Base-by-base conservation (phyloP, 148 eudicot genomes). In the Linanthus parryae region DNA sequence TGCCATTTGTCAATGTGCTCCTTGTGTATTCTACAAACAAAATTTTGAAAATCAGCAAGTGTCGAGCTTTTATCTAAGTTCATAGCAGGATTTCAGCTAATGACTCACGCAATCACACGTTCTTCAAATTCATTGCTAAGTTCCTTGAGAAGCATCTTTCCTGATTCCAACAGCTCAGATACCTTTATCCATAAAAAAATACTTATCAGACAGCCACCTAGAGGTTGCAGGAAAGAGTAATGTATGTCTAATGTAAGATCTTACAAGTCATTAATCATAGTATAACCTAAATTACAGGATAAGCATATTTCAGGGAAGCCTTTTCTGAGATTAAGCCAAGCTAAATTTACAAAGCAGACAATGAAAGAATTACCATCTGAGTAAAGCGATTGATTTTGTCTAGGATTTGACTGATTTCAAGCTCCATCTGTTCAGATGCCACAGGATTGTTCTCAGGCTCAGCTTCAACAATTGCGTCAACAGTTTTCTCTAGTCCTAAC, bases 1-100 rank as follows among this genome's bases (percentile, higher is more conserved):
- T 82, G 79, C 97, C 91, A 89, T 64, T 89, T 85, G 53, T 80
- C 88, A 41, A 85, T 75, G 70, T 85, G 97, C 62, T 85, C 91
- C 85, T 76, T 82, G 72, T 89, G 95, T 29, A 80, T 74, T 74
- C 95, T 89, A 79, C 59, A 50, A 41, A 54, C 48, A 58, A 10
- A 47, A 44, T 43, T 27, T 22, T 58, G 20, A 34, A 50, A 53
- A 54, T 2, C 12, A 3, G 19, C 18, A 22, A 48, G 22, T 13
- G 2, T 35, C 8, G 34, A 22, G 35, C 21, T 2, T 7, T 21
- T 24, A 51, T 18, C n/a, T 26, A 21, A 40, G 46, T 48, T 17
- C 16, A 33, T 16, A 14, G 17, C n/a, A n/a, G n/a, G n/a, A n/a
- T n/a, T n/a, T n/a, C n/a, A n/a, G n/a, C n/a, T n/a, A n/a, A n/a